phyloP scores from a whole-genome alignment of 805 yeast species.

The Wickerhamiella qilinensis region DNA sequence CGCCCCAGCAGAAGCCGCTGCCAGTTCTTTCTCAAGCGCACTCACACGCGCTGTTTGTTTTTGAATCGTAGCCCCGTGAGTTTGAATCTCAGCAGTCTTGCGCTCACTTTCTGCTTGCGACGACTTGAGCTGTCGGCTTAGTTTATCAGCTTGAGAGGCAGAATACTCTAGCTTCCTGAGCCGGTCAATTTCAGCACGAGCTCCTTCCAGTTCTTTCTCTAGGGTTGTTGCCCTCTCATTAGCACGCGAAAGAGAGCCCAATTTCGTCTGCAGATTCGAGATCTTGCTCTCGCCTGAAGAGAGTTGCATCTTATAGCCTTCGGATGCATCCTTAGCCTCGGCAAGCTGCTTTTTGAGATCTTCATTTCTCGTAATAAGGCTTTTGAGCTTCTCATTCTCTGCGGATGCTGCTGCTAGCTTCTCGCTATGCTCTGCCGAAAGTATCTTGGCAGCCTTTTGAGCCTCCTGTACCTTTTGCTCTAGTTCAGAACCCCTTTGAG shows the following conservation, averaged over 20 bases:
- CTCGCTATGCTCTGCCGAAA: background rate
- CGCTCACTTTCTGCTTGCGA: too few relatives aligned
- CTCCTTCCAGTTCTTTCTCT: background rate
- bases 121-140: too few relatives aligned
- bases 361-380: background rate
- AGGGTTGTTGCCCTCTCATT: background rate
- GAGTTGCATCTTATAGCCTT: too few relatives aligned
- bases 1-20: background rate
- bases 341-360: background rate
- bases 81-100: too few relatives aligned
- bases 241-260: background rate
- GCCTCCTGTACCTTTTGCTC: background rate
- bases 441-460: slow-evolving; percentile 4
- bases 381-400: background rate
- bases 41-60: too few relatives aligned
- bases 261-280: too few relatives aligned
- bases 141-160: too few relatives aligned
- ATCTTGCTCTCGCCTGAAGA: too few relatives aligned
- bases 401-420: background rate
- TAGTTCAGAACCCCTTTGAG: background rate
- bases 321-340: too few relatives aligned
- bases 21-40: background rate
- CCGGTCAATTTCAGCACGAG: background rate
- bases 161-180: too few relatives aligned
- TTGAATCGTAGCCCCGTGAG: too few relatives aligned